Evolutionary conservation across 2,329 filamentous ascomycete species (phyloP).

Genomic region (Fusarium chaquense): DNA sequence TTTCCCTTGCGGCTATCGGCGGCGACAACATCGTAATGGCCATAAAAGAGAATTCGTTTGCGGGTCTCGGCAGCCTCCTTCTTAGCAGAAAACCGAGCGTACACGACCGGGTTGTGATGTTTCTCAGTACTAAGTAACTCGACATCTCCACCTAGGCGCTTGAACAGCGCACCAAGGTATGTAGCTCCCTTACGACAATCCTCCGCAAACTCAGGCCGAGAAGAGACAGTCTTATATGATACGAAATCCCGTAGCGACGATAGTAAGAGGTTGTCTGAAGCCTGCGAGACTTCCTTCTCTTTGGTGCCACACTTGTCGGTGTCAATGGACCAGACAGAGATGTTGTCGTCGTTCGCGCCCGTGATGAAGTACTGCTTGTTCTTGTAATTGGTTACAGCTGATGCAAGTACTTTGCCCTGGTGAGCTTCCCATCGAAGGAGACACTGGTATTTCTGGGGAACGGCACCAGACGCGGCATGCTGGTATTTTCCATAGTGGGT

Average conservation of each 20-base stretch:
- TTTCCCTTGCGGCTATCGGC: slow-evolving; percentile 85
- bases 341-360: slow-evolving; percentile 89
- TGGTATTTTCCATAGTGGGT: slow-evolving; percentile 71
- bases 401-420: slow-evolving; percentile 86
- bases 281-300: slow-evolving; percentile 55
- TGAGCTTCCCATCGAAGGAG: slow-evolving; percentile 85
- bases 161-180: slow-evolving; percentile 90
- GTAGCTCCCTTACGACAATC: slow-evolving; percentile 94
- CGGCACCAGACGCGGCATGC: slow-evolving; percentile 60
- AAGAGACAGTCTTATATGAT: slow-evolving; percentile 91
- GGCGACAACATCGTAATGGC: slow-evolving; percentile 96
- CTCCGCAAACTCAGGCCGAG: slow-evolving; percentile 84
- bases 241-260: slow-evolving; percentile 87
- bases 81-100: slow-evolving; percentile 86
- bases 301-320: slow-evolving; percentile 52
- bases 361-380: slow-evolving; percentile 89
- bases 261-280: slow-evolving; percentile 67
- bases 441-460: slow-evolving; percentile 86
- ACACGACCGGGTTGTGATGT: slow-evolving; percentile 90
- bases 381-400: slow-evolving; percentile 77
- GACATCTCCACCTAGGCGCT: slow-evolving; percentile 88
- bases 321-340: slow-evolving; percentile 87
- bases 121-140: slow-evolving; percentile 89
- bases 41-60: slow-evolving; percentile 95
- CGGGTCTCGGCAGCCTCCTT: slow-evolving; percentile 72